A percentile compares a stretch with the other conserved stretches of the same genome.
These are phyloP conservation scores for Serpula lacrymans DNA, from an alignment of 768 basidiomycete genomes.

Conservation along the genomic window DNA sequence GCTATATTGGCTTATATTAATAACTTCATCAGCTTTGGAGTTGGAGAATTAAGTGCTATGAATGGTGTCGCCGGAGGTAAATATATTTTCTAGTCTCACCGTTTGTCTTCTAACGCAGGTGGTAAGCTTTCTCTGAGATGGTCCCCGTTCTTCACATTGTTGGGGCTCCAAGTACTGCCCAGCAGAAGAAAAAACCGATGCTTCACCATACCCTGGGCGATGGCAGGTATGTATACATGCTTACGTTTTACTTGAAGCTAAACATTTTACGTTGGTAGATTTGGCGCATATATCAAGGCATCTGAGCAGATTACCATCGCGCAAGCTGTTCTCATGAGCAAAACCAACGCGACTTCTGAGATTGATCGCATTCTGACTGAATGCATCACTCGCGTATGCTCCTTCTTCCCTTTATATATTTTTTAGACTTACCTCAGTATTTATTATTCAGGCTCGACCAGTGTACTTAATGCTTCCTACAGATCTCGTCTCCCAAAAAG, in stretches of 20 bases:
- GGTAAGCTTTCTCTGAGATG: conserved; percentile 75
- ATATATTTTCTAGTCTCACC: conserved; percentile 5
- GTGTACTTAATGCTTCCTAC: conserved; percentile 87
- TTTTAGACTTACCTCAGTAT: background rate
- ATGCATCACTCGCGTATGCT: conserved; percentile 53
- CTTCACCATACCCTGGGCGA: conserved; percentile 90
- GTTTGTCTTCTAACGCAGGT: background rate
- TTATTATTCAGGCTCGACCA: conserved; percentile 59
- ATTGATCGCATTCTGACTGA: conserved; percentile 79
- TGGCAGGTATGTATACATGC: conserved; percentile 45
- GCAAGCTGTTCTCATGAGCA: conserved; percentile 56
- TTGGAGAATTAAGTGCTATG: conserved; percentile 88
- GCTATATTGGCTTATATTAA: background rate
- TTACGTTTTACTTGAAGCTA: background rate
- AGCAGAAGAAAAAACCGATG: conserved; percentile 69
- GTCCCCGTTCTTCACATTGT: conserved; percentile 89
- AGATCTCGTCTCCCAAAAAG: conserved; percentile 68
- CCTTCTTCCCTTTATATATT: background rate
- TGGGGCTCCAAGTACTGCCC: conserved; percentile 71
- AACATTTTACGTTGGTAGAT: conserved; percentile 44
- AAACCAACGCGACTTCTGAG: conserved; percentile 54
- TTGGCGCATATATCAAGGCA: conserved; percentile 75
- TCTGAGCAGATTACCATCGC: conserved; percentile 71
- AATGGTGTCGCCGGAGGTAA: conserved; percentile 78
- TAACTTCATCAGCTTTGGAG: conserved; percentile 66